phyloP scores from a whole-genome alignment of 306 rosid genomes.

The Coriaria nepalensis region DNA sequence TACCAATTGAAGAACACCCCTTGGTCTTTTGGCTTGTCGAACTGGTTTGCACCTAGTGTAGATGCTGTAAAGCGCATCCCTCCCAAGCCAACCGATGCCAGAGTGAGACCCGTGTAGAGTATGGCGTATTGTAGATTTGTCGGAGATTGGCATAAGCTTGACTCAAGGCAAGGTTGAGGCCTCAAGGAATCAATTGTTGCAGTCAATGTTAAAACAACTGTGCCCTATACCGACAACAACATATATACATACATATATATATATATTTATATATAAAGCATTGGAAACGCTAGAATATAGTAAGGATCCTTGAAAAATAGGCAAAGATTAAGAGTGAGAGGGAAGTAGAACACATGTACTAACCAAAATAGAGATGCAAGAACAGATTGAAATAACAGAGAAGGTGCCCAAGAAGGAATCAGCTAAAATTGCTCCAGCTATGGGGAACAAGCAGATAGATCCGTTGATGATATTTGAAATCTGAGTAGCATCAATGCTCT shows the following conservation, averaged over 20 bases:
- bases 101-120: conserved; percentile 14
- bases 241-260: too few species aligned
- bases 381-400: conserved; percentile 11
- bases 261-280: too few species aligned
- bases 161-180: conserved; percentile 12
- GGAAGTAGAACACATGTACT: too few species aligned
- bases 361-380: conserved; percentile 20
- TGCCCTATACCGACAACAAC: conserved; percentile 13
- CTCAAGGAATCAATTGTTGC: conserved; percentile 11
- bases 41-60: conserved; percentile 29
- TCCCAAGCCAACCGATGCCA: conserved; percentile 23
- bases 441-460: conserved; percentile 17
- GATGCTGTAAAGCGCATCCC: conserved; percentile 34
- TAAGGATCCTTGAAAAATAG: too few species aligned
- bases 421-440: conserved; percentile 19
- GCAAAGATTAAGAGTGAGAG: too few species aligned
- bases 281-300: too few species aligned
- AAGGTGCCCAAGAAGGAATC: conserved; percentile 21
- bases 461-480: conserved; percentile 19
- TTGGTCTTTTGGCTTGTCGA: conserved; percentile 12
- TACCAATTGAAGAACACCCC: conserved; percentile 28
- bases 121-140: conserved; percentile 22
- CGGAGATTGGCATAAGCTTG: conserved; percentile 12
- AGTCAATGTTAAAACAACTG: conserved; percentile 12
- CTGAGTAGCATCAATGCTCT: too few species aligned